Percentiles rank a stretch among this genome's conserved stretches.
Evolutionary conservation across 164 flowering plant species (phyloP).

Genomic region (Macadamia integrifolia): DNA sequence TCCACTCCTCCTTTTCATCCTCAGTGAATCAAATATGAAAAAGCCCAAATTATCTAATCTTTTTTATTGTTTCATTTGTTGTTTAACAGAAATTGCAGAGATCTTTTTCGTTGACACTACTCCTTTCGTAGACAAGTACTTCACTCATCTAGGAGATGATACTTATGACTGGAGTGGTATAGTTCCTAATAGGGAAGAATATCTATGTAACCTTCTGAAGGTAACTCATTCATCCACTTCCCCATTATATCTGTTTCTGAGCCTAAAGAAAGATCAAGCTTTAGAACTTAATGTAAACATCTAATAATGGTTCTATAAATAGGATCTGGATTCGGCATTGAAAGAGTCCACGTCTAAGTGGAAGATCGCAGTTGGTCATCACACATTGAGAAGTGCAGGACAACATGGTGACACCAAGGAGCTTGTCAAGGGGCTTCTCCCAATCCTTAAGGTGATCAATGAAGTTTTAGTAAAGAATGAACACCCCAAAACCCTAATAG

Average conservation of each 20-base stretch:
- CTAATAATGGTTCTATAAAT: neutral
- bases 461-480: too few relatives aligned
- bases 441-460: conserved; percentile 28
- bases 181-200: conserved; percentile 18
- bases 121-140: conserved; percentile 40
- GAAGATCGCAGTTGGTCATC: conserved; percentile 51
- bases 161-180: conserved; percentile 41
- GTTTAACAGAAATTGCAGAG: conserved; percentile 31
- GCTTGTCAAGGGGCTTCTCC: conserved; percentile 28
- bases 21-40: neutral
- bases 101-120: conserved; percentile 46
- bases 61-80: neutral
- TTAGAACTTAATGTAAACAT: neutral
- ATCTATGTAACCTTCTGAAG: conserved; percentile 27
- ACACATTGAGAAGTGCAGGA: conserved; percentile 36
- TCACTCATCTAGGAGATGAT: conserved; percentile 22
- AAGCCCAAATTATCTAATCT: neutral
- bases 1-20: neutral
- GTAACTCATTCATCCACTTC: conserved; percentile 9
- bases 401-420: conserved; percentile 39
- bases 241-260: neutral
- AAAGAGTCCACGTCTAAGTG: conserved; percentile 34
- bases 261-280: neutral
- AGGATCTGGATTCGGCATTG: conserved; percentile 36
- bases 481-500: neutral